Conservation (phyloP, 306 rosid genomes). For the Rosa persica region DNA sequence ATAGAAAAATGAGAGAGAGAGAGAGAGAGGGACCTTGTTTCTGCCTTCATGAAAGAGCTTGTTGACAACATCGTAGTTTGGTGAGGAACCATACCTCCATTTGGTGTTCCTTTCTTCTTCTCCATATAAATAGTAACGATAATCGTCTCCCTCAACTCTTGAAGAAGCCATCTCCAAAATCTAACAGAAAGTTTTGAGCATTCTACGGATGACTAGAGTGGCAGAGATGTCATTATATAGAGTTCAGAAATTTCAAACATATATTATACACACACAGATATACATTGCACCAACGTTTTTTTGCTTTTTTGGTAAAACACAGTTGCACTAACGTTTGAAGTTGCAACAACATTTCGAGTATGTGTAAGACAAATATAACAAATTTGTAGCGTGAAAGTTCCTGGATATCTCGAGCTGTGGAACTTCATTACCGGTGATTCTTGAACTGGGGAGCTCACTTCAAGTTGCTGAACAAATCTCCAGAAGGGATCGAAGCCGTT, state of each 20-base stretch:
- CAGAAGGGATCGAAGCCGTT: too few species aligned
- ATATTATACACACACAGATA: too few species aligned
- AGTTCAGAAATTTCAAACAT: not conserved
- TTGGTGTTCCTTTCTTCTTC: constrained; percentile 53
- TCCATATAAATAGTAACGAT: constrained; percentile 36
- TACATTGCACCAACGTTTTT: too few species aligned
- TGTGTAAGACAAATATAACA: too few species aligned
- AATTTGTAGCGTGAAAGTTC: too few species aligned
- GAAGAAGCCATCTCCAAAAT: constrained; percentile 30
- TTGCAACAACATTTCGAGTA: too few species aligned
- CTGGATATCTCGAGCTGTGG: too few species aligned
- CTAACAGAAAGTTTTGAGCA: not conserved
- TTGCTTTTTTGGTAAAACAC: too few species aligned
- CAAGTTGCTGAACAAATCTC: too few species aligned
- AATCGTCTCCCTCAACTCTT: constrained; percentile 39
- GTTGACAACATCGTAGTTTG: constrained; percentile 54
- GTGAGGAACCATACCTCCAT: constrained; percentile 60
- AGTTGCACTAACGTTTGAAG: too few species aligned
- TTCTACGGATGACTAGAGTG: not conserved
- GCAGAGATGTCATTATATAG: not conserved
- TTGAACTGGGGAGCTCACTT: too few species aligned
- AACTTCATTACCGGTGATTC: too few species aligned
- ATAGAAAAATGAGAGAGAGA: not conserved
- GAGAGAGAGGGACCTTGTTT: constrained; percentile 44
- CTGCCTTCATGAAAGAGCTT: constrained; percentile 62